Percentiles rank a stretch among this genome's conserved stretches.
Evolutionary conservation across 768 basidiomycete species (phyloP).

Genomic region (Boletus insuetus): DNA sequence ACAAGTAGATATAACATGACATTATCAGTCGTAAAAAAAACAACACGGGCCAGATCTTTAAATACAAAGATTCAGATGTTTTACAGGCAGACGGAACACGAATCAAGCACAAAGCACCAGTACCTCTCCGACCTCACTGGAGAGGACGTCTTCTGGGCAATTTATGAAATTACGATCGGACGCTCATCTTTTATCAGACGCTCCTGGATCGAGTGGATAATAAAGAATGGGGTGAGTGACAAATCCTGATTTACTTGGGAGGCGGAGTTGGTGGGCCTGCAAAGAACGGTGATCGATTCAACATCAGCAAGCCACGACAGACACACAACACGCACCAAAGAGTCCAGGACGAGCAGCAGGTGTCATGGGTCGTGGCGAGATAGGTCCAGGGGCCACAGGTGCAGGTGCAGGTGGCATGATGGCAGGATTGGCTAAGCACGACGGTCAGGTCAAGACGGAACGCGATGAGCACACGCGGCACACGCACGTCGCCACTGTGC

Average conservation of each 20-base stretch:
- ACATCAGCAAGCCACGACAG: neutral
- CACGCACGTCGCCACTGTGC: conserved; percentile 76
- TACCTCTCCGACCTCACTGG: too few species aligned
- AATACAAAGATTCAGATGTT: neutral
- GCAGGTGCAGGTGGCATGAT: conserved; percentile 48
- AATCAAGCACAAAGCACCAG: neutral
- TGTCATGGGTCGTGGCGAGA: conserved; percentile 34
- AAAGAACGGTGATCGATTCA: neutral
- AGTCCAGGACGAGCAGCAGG: conserved; percentile 59
- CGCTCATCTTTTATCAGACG: too few species aligned
- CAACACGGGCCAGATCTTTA: neutral
- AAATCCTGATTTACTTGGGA: conserved; percentile 33
- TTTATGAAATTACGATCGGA: too few species aligned
- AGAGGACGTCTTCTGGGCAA: too few species aligned
- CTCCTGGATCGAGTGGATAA: neutral
- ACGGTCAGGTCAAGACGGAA: neutral
- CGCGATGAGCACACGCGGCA: neutral
- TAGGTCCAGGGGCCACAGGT: conserved; percentile 32
- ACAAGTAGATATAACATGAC: neutral
- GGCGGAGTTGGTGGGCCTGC: conserved; percentile 46
- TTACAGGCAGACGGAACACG: neutral
- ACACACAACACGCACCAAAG: conserved; percentile 48
- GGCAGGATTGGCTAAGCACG: conserved; percentile 57
- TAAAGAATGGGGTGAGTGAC: neutral
- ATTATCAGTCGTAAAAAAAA: neutral